A percentile compares a stretch with the other conserved stretches of the same genome.
Conservation (phyloP, 2,329 filamentous ascomycete species). For the Aspergillus fructus region DNA sequence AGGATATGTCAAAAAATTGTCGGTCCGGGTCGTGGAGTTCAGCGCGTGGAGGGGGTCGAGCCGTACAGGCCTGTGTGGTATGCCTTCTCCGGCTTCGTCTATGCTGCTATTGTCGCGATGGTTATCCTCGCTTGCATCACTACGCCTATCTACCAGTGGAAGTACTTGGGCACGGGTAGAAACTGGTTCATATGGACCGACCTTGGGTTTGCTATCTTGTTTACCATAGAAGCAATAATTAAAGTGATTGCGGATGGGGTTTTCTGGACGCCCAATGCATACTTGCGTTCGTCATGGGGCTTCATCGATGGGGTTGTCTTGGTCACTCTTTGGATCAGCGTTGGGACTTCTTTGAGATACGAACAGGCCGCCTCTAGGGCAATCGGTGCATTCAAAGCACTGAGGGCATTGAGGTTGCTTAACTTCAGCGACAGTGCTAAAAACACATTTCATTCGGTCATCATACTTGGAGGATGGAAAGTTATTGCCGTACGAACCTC, state of each 20-base stretch:
- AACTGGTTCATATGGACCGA: conserved; percentile 98
- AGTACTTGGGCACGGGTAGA: conserved; percentile 70
- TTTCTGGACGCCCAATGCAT: conserved; percentile 96
- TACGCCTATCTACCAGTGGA: conserved; percentile 88
- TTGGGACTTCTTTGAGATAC: conserved; percentile 75
- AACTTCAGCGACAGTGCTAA: conserved; percentile 96
- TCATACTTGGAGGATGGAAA: conserved; percentile 92
- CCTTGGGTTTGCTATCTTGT: conserved; percentile 81
- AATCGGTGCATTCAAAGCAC: conserved; percentile 93
- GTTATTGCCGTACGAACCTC: conserved; percentile 68
- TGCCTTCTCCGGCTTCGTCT: conserved; percentile 87
- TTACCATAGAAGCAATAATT: conserved; percentile 81
- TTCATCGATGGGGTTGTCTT: conserved; percentile 91
- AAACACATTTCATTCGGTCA: conserved; percentile 94
- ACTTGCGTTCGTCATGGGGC: conserved; percentile 94
- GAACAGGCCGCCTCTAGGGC: conserved; percentile 84
- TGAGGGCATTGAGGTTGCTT: conserved; percentile 83
- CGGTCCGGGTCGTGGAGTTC: conserved; percentile 80
- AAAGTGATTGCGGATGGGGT: conserved; percentile 95
- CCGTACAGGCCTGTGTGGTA: conserved; percentile 93
- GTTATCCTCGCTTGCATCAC: conserved; percentile 93
- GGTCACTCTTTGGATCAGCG: conserved; percentile 92
- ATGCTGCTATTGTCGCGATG: conserved; percentile 93
- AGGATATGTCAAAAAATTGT: conserved; percentile 85
- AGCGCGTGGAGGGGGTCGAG: conserved; percentile 84